Evolutionary conservation across 1,284 basidiomycete species (phyloP).

Genomic region (Cryptococcus sp.): DNA sequence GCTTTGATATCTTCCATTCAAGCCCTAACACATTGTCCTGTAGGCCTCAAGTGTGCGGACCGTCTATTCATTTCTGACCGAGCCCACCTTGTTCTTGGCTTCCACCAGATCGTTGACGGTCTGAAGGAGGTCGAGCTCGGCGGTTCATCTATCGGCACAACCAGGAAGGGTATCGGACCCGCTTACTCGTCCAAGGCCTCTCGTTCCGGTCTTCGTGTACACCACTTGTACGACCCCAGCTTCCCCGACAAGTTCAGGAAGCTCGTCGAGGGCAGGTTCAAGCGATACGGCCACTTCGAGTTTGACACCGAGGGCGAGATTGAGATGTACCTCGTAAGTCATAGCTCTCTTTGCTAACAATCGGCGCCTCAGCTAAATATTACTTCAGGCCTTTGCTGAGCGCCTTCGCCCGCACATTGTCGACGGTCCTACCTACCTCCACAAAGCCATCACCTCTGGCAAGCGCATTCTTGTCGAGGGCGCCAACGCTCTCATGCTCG

Average conservation of each 20-base stretch:
- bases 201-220: constrained; percentile 89
- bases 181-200: constrained; percentile 98
- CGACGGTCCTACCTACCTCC: constrained; percentile 82
- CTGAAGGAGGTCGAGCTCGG: constrained; percentile 97
- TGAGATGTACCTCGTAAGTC: constrained; percentile 74
- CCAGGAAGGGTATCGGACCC: constrained; percentile 97
- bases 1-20: constrained; percentile 4
- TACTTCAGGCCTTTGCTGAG: constrained; percentile 70
- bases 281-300: constrained; percentile 96
- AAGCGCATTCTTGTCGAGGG: constrained; percentile 92
- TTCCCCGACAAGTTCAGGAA: constrained; percentile 93
- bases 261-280: constrained; percentile 94
- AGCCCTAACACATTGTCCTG: background rate
- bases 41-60: constrained; percentile 81
- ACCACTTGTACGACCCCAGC: constrained; percentile 89
- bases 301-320: constrained; percentile 99
- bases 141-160: constrained; percentile 91
- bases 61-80: constrained; percentile 93
- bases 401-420: constrained; percentile 80
- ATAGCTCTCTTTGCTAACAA: background rate
- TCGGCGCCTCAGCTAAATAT: background rate
- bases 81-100: constrained; percentile 96
- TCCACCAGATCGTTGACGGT: constrained; percentile 99
- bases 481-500: constrained; percentile 97
- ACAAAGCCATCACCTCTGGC: constrained; percentile 70